Percentiles rank a stretch among this genome's conserved stretches.
Evolutionary conservation across 257 asterid genomes (phyloP).

Genomic region (Fraxinus americana): DNA sequence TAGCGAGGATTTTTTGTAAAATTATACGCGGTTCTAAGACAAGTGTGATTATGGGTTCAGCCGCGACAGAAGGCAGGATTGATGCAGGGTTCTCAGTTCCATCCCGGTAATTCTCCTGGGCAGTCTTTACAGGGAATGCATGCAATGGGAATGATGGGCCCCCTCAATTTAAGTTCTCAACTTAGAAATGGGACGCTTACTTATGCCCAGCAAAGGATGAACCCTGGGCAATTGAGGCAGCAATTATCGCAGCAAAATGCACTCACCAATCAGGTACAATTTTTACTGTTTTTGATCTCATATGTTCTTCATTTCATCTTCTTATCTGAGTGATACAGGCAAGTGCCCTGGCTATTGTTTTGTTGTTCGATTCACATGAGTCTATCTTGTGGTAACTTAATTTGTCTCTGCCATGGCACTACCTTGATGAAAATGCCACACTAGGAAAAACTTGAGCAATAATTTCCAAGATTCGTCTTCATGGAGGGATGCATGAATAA

Average conservation of each 20-base stretch:
- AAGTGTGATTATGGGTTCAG: conserved; percentile 50
- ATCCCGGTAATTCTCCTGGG: conserved; percentile 73
- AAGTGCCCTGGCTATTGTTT: not conserved
- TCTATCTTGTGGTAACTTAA: conserved; percentile 9
- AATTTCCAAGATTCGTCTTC: not conserved
- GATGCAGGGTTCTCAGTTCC: conserved; percentile 81
- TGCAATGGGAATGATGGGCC: conserved; percentile 73
- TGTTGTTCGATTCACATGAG: conserved; percentile 20
- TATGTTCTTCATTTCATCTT: conserved; percentile 13
- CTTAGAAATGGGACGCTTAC: conserved; percentile 63
- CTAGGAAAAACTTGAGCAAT: not conserved
- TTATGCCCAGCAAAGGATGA: conserved; percentile 64
- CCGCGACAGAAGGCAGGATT: conserved; percentile 80
- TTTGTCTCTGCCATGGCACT: not conserved
- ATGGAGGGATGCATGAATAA: not conserved
- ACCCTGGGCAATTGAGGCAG: conserved; percentile 65
- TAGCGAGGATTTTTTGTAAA: not conserved
- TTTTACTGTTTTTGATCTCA: conserved; percentile 7
- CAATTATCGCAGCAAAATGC: conserved; percentile 75
- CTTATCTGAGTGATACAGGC: conserved; percentile 11
- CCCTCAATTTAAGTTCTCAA: conserved; percentile 68
- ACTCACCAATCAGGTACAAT: conserved; percentile 69
- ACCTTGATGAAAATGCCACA: not conserved
- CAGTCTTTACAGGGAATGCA: conserved; percentile 78
- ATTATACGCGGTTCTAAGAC: conserved; percentile 27